Evolutionary conservation across 2,329 filamentous ascomycete genomes (phyloP).

Genomic region (Epichloe festucae): DNA sequence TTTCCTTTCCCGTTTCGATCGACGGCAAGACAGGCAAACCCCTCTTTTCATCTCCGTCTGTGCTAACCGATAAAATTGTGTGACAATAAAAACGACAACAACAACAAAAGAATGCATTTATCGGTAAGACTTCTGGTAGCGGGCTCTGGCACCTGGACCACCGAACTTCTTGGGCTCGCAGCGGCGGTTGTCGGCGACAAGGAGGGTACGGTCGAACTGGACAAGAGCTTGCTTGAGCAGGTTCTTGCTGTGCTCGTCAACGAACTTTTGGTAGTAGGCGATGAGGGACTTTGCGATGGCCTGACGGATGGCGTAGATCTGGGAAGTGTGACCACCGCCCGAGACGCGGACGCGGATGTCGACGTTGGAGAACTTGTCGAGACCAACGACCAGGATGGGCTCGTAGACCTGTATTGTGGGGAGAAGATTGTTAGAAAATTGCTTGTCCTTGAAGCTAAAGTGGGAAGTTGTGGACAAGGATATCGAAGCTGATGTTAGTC

Average conservation of each 20-base stretch:
- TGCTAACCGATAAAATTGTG: conserved; percentile 1
- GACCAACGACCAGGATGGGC: conserved; percentile 88
- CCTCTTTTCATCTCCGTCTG: not conserved
- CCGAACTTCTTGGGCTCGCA: conserved; percentile 99
- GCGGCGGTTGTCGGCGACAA: conserved; percentile 97
- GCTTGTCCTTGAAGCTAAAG: not conserved
- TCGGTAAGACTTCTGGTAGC: conserved; percentile 99
- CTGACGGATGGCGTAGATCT: conserved; percentile 97
- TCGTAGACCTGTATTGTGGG: conserved; percentile 66
- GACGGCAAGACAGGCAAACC: not conserved
- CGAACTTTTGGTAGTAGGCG: conserved; percentile 98
- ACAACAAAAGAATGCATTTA: conserved; percentile 37
- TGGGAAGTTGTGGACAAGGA: too few species aligned
- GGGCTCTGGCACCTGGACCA: conserved; percentile 84
- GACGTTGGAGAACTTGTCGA: conserved; percentile 93
- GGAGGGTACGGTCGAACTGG: conserved; percentile 90
- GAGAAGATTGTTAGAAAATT: not conserved
- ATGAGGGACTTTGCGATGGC: conserved; percentile 74
- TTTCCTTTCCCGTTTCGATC: too few species aligned
- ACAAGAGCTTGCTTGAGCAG: conserved; percentile 94
- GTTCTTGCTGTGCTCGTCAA: conserved; percentile 99
- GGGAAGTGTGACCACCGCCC: conserved; percentile 94
- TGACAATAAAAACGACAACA: not conserved
- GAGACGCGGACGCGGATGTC: conserved; percentile 95
- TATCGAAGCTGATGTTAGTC: not conserved